Conservation (phyloP, 805 yeast species). For the Wickerhamiella hasegawae region DNA sequence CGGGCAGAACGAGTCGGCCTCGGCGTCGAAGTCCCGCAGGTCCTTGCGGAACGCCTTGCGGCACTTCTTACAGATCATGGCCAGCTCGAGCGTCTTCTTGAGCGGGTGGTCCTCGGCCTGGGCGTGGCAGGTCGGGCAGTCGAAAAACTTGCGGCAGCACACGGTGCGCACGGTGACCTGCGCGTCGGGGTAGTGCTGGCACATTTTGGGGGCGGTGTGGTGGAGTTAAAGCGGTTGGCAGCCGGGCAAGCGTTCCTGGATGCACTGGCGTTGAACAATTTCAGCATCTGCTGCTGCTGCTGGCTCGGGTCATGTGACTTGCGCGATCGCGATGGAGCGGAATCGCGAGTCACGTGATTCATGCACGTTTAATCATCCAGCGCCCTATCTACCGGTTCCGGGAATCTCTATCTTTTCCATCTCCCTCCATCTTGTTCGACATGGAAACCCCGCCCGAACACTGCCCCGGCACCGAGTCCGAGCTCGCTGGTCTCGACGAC, state of each 20-base stretch:
- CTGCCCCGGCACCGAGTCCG: slow-evolving; percentile 97
- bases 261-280: no score
- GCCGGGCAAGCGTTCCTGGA: no score
- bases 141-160: slow-evolving; percentile 22
- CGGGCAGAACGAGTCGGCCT: slow-evolving; percentile 22
- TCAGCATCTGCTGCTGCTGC: no score
- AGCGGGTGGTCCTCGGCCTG: slow-evolving; percentile 19
- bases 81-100: slow-evolving; percentile 18
- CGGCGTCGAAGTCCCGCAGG: slow-evolving; percentile 20
- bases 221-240: no score
- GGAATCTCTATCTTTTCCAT: no score
- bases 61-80: slow-evolving; percentile 22
- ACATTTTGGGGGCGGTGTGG: no score
- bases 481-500: slow-evolving; percentile 80
- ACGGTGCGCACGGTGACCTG: slow-evolving; percentile 20
- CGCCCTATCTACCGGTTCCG: no score
- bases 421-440: no score
- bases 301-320: no score
- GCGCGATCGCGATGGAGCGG: no score
- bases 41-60: slow-evolving; percentile 22
- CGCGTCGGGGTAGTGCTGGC: slow-evolving; percentile 20
- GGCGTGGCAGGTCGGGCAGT: slow-evolving; percentile 22
- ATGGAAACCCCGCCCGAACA: slow-evolving; percentile 98
- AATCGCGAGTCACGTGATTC: no score
- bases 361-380: no score